Base-by-base conservation (phyloP, 495 filamentous ascomycete genomes). In the Penicillium paradoxum region DNA sequence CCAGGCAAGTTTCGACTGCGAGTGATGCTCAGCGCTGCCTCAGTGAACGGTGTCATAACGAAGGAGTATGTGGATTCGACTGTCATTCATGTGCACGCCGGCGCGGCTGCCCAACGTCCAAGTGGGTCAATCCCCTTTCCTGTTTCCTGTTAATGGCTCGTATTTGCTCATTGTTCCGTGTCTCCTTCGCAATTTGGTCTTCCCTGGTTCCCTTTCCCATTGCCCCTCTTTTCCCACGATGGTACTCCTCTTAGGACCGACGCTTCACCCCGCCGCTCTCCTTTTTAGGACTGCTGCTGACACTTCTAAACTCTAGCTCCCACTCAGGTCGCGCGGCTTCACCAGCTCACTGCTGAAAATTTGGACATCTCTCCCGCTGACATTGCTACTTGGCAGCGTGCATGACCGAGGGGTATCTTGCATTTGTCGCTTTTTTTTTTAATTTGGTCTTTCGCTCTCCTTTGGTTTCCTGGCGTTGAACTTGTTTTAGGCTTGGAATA, bases 1-100 rank as follows among this genome's bases (percentile, higher is more conserved):
- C 68, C 72, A 3, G 72, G 72, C 1, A 63, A 58, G 30, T 74
- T 69, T 39, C 62, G 62, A 4, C 37, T 74, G 38, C 66, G 72
- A 7, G 59, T 72, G n/a, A 72, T 72, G 65, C 49, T 73, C 14
- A 67, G 63, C 17, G 60, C 62, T 10, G 62, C 67, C 3, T 72
- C 68, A 0, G 44, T 46, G 22, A 62, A 63, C 22, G 72, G 67
- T 0, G 62, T 73, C 6, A 59, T 59, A 3, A 70, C 69, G 0
- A 68, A 62, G 42, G 68, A 64, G 22, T 70, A 55, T 45, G 56
- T 67, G 7, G 70, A 74, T 40, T 73, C 72, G 33, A 50, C 49
- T 0, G 51, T 72, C 17, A 70, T 74, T 22, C 48, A 66, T 51
- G 68, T 73, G 24, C 59, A 69, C 47, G 57, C 58, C 6, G 65